Conservation (phyloP, 179 eudicot species). For the Actinidia arguta region DNA sequence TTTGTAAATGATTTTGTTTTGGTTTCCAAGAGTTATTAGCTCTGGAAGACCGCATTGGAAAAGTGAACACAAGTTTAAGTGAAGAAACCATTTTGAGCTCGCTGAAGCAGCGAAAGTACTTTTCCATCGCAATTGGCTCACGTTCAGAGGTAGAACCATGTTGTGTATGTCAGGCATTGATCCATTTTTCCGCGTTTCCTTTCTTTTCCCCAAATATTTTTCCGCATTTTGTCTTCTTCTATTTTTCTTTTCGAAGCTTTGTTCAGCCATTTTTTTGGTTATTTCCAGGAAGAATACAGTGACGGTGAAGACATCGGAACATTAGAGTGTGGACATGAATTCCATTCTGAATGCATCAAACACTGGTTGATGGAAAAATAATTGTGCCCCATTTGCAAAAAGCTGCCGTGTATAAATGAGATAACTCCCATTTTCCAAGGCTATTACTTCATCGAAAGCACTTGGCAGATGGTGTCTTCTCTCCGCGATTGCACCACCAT, state of each 20-base stretch:
- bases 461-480: not conserved
- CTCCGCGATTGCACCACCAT: too few relatives aligned
- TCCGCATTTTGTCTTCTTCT: not conserved
- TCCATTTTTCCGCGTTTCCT: not conserved
- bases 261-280: not conserved
- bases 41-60: constrained; percentile 91
- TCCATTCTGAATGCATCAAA: constrained; percentile 67
- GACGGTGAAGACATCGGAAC: constrained; percentile 64
- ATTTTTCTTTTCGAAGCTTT: not conserved
- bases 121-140: constrained; percentile 36
- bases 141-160: constrained; percentile 73
- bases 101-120: constrained; percentile 62
- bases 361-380: constrained; percentile 89
- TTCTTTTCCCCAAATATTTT: not conserved
- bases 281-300: constrained; percentile 72
- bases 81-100: constrained; percentile 60
- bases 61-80: constrained; percentile 78
- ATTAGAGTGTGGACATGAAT: constrained; percentile 69
- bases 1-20: not conserved
- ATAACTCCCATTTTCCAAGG: not conserved
- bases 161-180: constrained; percentile 82
- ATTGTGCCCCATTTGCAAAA: constrained; percentile 91
- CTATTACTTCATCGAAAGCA: not conserved
- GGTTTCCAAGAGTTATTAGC: constrained; percentile 77
- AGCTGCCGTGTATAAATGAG: constrained; percentile 56